These are phyloP conservation scores for Pogostemon cablin DNA, from an alignment of 257 asterid species.

Conservation along the genomic window DNA sequence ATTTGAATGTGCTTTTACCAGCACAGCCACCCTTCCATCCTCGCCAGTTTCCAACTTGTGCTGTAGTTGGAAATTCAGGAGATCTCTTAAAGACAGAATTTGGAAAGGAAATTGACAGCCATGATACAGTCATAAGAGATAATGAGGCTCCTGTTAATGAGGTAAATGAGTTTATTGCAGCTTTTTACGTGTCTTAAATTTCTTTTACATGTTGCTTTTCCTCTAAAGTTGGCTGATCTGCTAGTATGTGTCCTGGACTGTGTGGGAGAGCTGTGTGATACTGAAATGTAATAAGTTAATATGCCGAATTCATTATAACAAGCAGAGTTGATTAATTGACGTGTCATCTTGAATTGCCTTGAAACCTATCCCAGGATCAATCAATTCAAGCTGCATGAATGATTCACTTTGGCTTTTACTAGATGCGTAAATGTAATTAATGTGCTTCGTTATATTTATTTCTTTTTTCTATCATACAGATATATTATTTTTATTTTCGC, in stretches of 20 bases:
- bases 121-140: constrained; percentile 96
- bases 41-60: constrained; percentile 87
- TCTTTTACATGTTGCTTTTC: neutral
- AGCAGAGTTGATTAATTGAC: neutral
- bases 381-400: constrained; percentile 17
- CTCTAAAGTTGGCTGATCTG: constrained; percentile 1
- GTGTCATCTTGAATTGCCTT: constrained; percentile 5
- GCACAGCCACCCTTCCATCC: constrained; percentile 98
- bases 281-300: constrained; percentile 5
- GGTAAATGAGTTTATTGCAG: constrained; percentile 44
- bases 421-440: neutral
- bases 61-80: constrained; percentile 98
- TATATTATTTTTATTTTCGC: constrained; percentile 4
- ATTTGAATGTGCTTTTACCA: constrained; percentile 82
- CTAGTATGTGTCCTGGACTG: neutral
- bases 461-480: neutral
- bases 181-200: constrained; percentile 19
- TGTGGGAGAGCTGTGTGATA: constrained; percentile 3
- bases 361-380: constrained; percentile 1
- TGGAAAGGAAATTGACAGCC: constrained; percentile 92
- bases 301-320: neutral
- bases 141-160: constrained; percentile 97
- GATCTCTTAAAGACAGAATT: constrained; percentile 94
- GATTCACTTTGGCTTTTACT: constrained; percentile 5
- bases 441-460: constrained; percentile 15